Evolutionary conservation across 495 filamentous ascomycete species (phyloP).

Genomic region (Aspergillus cristatus): DNA sequence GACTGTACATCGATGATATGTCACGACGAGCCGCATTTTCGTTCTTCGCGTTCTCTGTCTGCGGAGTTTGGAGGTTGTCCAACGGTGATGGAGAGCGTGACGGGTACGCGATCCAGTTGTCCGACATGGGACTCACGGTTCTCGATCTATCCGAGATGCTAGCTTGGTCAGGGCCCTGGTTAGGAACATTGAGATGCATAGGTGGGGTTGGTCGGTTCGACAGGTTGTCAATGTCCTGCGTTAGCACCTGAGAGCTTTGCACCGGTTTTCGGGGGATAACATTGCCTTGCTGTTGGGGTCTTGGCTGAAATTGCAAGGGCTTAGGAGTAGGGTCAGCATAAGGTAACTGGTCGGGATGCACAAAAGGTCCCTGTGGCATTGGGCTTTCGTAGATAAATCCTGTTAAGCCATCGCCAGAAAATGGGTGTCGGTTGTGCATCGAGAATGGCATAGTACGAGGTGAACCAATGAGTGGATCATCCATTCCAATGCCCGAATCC

Average conservation of each 20-base stretch:
- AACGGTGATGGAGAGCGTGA: conserved; percentile 42
- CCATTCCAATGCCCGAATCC: conserved; percentile 42
- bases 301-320: conserved; percentile 5
- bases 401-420: conserved; percentile 36
- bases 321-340: conserved; percentile 31
- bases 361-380: conserved; percentile 12
- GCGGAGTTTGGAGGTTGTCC: conserved; percentile 6
- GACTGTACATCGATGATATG: conserved; percentile 36
- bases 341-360: conserved; percentile 13
- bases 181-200: conserved; percentile 17
- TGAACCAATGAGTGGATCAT: conserved; percentile 47
- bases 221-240: conserved; percentile 18
- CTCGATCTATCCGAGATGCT: conserved; percentile 19
- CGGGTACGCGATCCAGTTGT: conserved; percentile 54
- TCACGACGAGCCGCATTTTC: conserved; percentile 32
- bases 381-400: conserved; percentile 13
- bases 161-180: conserved; percentile 22
- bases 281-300: not conserved
- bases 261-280: conserved; percentile 9
- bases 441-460: conserved; percentile 59
- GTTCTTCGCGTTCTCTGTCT: conserved; percentile 17
- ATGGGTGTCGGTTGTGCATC: conserved; percentile 58
- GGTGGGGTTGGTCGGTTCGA: conserved; percentile 12
- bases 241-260: conserved; percentile 14
- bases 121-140: conserved; percentile 36